Base-by-base conservation (phyloP, 495 filamentous ascomycete genomes). In the Amniculicola lignicola region DNA sequence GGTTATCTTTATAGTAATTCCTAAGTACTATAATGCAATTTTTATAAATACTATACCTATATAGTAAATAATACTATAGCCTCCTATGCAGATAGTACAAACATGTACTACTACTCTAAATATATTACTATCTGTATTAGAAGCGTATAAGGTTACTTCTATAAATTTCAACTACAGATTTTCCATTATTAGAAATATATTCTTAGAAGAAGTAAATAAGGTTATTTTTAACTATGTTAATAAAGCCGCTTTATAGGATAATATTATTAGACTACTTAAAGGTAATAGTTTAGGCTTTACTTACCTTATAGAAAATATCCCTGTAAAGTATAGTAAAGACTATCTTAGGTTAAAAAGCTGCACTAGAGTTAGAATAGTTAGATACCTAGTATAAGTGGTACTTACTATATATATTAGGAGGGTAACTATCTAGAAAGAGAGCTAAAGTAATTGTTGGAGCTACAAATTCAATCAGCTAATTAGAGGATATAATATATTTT, bases 301-400 rank as follows among this genome's bases (percentile, higher is more conserved):
- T 33, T 33, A 33, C 29, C 29, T 33, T 33, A 33, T 33, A 33
- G 29, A 45, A 45, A 21, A 25, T 22, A 27, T 19, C 12, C 16
- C 22, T 45, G 25, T 45, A 45, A 45, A 22, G 22, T 45, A 25
- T 45, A 45, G 21, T 45, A 48, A 21, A 33, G 28, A 45, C 21
- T 21, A 23, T 6, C 22, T 24, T 45, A 45, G 22, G 21, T 19
- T 45, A 22, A 45, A 45, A 45, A 12, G n/a, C 38, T 58, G 27
- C 38, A 65, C 64, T 45, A 64, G 39, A 11, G 42, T 51, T 41
- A 48, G 41, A 35, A 64, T 65, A 29, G 52, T 45, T 12, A 43
- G 19, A 21, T 41, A 15, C 18, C 44, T 45, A 48, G 46, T 36
- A 64, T 58, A 15, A 41, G 51, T 64, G 57, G 35, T 33, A 33